phyloP scores from a whole-genome alignment of 495 filamentous ascomycete genomes.

The Penicillium flavigenum region DNA sequence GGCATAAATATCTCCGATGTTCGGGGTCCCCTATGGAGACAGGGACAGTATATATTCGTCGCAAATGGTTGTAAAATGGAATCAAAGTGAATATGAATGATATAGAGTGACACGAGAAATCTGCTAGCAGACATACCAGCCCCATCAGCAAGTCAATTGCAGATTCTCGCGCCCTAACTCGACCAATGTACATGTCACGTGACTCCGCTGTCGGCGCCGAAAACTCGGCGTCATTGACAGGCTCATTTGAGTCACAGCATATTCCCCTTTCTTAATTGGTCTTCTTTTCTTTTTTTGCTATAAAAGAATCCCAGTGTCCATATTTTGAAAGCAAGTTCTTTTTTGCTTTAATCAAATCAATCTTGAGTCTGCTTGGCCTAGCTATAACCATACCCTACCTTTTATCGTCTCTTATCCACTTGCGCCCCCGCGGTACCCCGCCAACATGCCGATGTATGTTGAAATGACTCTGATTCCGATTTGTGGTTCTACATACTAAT shows the following conservation, averaged over 20 bases:
- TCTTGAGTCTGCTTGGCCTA: conserved; percentile 8
- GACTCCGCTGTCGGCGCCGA: conserved; percentile 36
- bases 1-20: conserved; percentile 21
- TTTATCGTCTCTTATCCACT: conserved; percentile 24
- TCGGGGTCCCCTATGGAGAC: conserved; percentile 18
- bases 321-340: conserved; percentile 3
- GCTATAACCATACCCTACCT: background rate
- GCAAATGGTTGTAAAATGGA: background rate
- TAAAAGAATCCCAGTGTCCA: conserved; percentile 10
- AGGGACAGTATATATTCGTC: background rate
- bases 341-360: background rate
- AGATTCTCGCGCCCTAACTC: background rate
- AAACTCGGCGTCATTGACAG: conserved; percentile 30
- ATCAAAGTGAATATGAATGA: background rate
- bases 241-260: conserved; percentile 28
- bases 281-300: conserved; percentile 15
- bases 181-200: conserved; percentile 19
- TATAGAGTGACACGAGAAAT: background rate
- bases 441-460: conserved; percentile 45
- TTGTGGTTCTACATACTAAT: conserved; percentile 8
- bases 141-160: background rate
- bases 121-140: background rate
- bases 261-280: conserved; percentile 27
- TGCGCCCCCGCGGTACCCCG: conserved; percentile 32
- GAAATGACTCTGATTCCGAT: background rate